These are phyloP conservation scores for Anthracocystis panici-leucophaei DNA, from an alignment of 1,284 basidiomycete species.

Conservation along the genomic window DNA sequence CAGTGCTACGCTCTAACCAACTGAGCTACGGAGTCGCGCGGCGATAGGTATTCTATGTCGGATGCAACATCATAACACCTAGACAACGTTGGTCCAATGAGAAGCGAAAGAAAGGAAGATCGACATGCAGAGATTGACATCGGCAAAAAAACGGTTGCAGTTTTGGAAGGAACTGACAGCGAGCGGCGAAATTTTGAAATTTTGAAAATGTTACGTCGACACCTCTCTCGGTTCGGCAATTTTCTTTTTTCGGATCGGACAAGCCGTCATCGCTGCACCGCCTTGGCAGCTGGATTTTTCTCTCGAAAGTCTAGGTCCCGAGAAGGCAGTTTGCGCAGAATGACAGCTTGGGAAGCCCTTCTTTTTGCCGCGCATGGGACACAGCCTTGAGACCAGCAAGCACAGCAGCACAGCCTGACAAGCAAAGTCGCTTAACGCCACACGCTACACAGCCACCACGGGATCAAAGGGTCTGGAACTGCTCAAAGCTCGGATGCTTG, in stretches of 20 bases:
- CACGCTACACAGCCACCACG: too few species aligned
- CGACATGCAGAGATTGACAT: neutral
- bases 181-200: too few species aligned
- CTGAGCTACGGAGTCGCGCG: constrained; percentile 25
- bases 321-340: too few species aligned
- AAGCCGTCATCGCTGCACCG: constrained; percentile 19
- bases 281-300: too few species aligned
- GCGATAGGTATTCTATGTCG: neutral
- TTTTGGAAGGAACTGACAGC: neutral
- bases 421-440: too few species aligned
- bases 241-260: constrained; percentile 6
- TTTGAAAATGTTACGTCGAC: too few species aligned
- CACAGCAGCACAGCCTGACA: too few species aligned
- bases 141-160: neutral
- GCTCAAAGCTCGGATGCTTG: neutral
- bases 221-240: neutral
- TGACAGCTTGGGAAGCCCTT: too few species aligned
- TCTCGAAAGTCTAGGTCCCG: too few species aligned
- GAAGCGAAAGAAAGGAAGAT: neutral
- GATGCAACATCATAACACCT: neutral
- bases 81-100: neutral
- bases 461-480: neutral
- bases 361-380: too few species aligned
- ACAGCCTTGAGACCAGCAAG: too few species aligned
- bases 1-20: constrained; percentile 37